Percentiles rank a stretch among this genome's conserved stretches.
Evolutionary conservation across 352 stramenopile species (phyloP).

Genomic region (Pythium chondricola): DNA sequence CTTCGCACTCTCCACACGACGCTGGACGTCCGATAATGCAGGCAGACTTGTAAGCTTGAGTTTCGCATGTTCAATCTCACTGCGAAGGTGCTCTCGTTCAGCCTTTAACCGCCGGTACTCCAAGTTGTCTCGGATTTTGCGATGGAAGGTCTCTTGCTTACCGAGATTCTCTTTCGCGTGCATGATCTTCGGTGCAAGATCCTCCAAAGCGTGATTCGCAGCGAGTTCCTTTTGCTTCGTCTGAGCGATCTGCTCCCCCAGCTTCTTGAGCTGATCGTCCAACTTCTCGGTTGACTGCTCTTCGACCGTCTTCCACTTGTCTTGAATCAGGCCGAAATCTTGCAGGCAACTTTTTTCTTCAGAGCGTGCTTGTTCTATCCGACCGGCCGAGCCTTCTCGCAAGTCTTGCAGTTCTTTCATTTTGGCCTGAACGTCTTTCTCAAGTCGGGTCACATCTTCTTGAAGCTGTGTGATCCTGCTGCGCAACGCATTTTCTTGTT

Average conservation of each 20-base stretch:
- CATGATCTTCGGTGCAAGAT: constrained; percentile 46
- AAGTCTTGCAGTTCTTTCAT: constrained; percentile 27
- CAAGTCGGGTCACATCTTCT: constrained; percentile 31
- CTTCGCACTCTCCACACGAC: constrained; percentile 32
- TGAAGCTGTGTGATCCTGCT: constrained; percentile 33
- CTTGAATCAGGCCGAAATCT: constrained; percentile 24
- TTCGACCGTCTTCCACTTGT: constrained; percentile 20
- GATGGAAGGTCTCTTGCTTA: constrained; percentile 54
- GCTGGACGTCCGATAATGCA: constrained; percentile 37
- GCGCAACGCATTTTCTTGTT: constrained; percentile 52
- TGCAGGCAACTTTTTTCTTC: constrained; percentile 18
- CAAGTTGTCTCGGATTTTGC: constrained; percentile 73
- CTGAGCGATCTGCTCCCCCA: constrained; percentile 35
- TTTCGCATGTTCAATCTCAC: constrained; percentile 29
- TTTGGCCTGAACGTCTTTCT: constrained; percentile 40
- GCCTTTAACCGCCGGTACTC: constrained; percentile 53
- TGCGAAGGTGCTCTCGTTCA: constrained; percentile 35
- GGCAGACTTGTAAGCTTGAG: constrained; percentile 50
- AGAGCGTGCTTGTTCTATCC: not conserved
- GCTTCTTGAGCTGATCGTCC: constrained; percentile 31
- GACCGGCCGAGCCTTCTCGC: constrained; percentile 10
- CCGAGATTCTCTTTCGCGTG: constrained; percentile 29
- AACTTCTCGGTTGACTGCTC: constrained; percentile 30
- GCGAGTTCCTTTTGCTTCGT: constrained; percentile 36
- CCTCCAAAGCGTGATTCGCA: constrained; percentile 28